Base-by-base conservation (phyloP, 768 basidiomycete genomes). In the Sutorius australiensis region DNA sequence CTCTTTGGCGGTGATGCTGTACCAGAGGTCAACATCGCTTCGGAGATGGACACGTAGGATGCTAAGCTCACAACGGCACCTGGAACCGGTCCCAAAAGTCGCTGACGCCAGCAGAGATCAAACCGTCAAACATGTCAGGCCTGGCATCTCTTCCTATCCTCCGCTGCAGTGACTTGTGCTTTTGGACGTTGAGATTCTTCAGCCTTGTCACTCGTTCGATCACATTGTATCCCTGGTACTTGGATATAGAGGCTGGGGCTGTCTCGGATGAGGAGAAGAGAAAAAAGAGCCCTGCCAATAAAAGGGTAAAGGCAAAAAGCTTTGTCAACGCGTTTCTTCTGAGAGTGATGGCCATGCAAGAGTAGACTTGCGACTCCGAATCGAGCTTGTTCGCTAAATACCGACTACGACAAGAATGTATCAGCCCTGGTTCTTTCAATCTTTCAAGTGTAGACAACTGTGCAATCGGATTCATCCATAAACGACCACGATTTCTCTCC, bases 71-170 rank as follows among this genome's bases (percentile, higher is more conserved):
- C 90, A 92, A 95, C 13, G 95, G 95, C 60, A 86, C 77, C 65
- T 97, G 93, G 68, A 91, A 97, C 28, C 92, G 77, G 13, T 86
- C 83, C 97, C 95, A 99, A 65, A 89, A 98, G 69, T 98, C 91
- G 43, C 76, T 64, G 38, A 86, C 80, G 14, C 95, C 95, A 63
- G 89, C 83, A 46, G 77, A 71, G 53, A 98, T 82, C 30, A 90
- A 74, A 53, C 80, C 78, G 44, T 83, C 80, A 59, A 98, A 83
- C 48, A 98, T 75, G 63, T 97, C 95, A 1, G 82, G 79, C 42
- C 83, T 76, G 60, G 88, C 84, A 63, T 98, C 95, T 54, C 95
- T 77, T 1, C 94, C 94, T 73, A 92, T 81, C 32, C 97, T 80
- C 2, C 82, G 79, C 72, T 98, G 97, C 38, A 98, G 68, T 66